These are phyloP conservation scores for Peniophora sp. DNA, from an alignment of 1,284 basidiomycete genomes.

Conservation along the genomic window DNA sequence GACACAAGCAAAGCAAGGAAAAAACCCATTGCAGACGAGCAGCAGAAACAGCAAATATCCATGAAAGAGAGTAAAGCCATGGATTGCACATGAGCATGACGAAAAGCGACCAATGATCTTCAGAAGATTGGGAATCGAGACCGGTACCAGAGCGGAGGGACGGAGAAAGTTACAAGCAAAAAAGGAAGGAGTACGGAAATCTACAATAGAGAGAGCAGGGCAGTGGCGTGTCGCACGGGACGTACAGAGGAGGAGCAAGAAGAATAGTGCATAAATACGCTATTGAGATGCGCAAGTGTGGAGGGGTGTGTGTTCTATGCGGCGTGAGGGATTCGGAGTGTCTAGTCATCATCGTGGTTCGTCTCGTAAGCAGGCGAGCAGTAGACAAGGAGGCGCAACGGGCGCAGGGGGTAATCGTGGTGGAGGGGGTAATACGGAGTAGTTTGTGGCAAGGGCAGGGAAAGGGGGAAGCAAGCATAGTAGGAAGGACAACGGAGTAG, in stretches of 20 bases:
- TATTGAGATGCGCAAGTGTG: no score
- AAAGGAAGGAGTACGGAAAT: no score
- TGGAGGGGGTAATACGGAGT: neutral
- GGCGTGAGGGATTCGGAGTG: neutral
- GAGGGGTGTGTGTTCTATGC: no score
- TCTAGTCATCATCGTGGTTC: slow-evolving; percentile 4
- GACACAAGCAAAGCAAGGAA: neutral
- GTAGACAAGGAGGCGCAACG: neutral
- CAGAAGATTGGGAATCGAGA: no score
- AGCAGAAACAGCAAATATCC: neutral
- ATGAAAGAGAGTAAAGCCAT: neutral
- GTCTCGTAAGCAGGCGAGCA: slow-evolving; percentile 5
- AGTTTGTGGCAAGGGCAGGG: neutral
- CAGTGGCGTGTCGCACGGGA: no score
- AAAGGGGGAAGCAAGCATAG: neutral
- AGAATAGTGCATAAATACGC: no score
- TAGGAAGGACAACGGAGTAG: neutral
- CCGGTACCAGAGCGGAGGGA: no score
- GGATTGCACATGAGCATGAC: no score
- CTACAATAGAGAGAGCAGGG: no score
- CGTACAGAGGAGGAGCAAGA: no score
- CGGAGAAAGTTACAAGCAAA: no score
- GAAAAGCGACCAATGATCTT: no score
- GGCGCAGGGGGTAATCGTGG: neutral
- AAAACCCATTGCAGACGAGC: neutral